Base-by-base conservation (phyloP, 805 yeast species). In the Wickerhamomyces strasburgensis region DNA sequence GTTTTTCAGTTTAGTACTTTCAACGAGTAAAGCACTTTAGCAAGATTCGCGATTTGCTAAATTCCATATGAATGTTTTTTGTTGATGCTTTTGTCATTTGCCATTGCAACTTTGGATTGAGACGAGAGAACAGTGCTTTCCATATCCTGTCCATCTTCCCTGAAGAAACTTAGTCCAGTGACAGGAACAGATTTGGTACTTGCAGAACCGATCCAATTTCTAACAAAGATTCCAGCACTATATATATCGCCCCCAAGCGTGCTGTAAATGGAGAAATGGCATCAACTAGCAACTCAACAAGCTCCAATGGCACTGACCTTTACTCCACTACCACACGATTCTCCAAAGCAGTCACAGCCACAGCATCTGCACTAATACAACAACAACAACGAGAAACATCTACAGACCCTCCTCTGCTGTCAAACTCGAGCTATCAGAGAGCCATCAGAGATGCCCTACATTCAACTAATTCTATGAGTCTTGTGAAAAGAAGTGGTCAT, bases 291-390 rank as follows among this genome's bases (percentile, higher is more conserved):
- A 21, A 21, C 13, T 31, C 30, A 14, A 37, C 37, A 29, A 37
- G 35, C 11, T 36, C 46, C 32, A 36, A 30, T 19, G 42, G 46
- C 24, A 34, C 48, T 3, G 59, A 52, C 35, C 16, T 56, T 5
- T 46, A 58, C 49, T 48, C 52, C 40, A 48, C 60, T 27, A 56
- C 69, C 6, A 40, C 64, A 9, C 55, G 66, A 38, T 46, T 72
- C 28, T 67, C 74, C 9, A 68, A 64, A 42, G 72, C 78, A 2
- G 65, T 75, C 30, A 70, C 78, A 0, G 67, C 78, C 3, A 74
- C 81, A 2, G 80, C 81, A 1, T 68, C 78, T 8, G 75, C 73
- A 2, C 46, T 75, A 18, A 69, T 74, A 21, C 46, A 46, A 14
- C 33, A 47, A 5, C 32, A 37, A 5, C 51, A 54, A 14, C n/a